Evolutionary conservation across 805 yeast genomes (phyloP), one percentile per base, ranked within the genome.

Genomic region (Wickerhamomyces subpelliculosus): DNA sequence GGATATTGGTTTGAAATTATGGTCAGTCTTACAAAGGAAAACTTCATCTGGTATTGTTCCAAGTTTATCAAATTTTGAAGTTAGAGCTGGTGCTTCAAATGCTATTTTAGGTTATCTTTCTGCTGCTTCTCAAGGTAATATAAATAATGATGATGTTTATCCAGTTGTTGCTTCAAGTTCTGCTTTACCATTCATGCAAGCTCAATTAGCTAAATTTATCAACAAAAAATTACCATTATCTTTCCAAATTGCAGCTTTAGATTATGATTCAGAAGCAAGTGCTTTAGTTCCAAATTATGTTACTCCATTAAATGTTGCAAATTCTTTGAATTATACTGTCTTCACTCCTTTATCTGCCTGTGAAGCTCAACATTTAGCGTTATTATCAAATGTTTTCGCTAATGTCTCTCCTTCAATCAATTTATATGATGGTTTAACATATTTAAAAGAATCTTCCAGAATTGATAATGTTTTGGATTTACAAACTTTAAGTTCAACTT

Each of bases 71-170:
- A 64, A 52, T 45, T 60, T 81, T 40, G 87, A 88, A 54, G 74
- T 85, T 40, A 78, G 95, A 57, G 67, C 82, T 3, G 97, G 96
- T 51, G 93, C 96, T 24, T 85, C 90, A 33, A 72, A 78, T 44
- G 74, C 84, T 21, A 71, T 90, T 33, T 65, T 84, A 36, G 97
- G 96, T 27, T 89, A 80, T 62, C 59, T 75, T 38, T 41, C 52
- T 21, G 43, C 49, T 20, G 37, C 45, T 20, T 33, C 37, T 3
- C 24, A 32, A n/a, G 54, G 52, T 33, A 59, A 60, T 27, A 65
- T 67, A 27, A 40, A 39, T 6, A 7, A 6, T 10, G 45, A 54
- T 3, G 35, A 38, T 8, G 42, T 71, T 59, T 20, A 50, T 58
- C 44, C 72, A 52, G 67, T 80, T 37, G 56, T 89, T 27, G 70